A percentile compares a stretch with the other conserved stretches of the same genome.
Evolutionary conservation across 106 monocot species (phyloP).

Genomic region (Triglochin maritima): DNA sequence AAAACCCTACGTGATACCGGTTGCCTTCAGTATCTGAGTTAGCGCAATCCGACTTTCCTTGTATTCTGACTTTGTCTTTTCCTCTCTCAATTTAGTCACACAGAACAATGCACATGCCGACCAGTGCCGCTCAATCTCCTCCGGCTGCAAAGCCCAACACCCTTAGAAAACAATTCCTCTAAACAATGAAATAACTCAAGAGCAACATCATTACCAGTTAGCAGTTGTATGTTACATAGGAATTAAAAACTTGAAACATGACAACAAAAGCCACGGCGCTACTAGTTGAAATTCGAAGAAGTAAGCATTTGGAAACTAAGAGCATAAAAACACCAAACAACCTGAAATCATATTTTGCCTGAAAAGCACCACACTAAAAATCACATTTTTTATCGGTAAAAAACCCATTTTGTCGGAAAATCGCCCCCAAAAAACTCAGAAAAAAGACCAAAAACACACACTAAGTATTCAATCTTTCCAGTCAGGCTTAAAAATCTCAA

Average conservation of each 20-base stretch:
- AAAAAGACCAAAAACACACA: too few relatives aligned
- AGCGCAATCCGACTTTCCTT: slow-evolving; percentile 34
- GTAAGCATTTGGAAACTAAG: too few relatives aligned
- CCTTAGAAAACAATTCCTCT: background rate
- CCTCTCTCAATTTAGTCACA: slow-evolving; percentile 40
- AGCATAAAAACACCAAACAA: background rate
- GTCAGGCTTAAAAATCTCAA: too few relatives aligned
- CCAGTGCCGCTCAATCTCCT: slow-evolving; percentile 78
- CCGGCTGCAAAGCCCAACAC: slow-evolving; percentile 35
- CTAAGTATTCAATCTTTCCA: too few relatives aligned
- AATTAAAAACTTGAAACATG: background rate
- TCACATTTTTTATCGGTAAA: too few relatives aligned
- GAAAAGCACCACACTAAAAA: too few relatives aligned
- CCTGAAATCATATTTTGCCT: background rate
- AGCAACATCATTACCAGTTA: background rate
- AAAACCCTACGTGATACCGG: slow-evolving; percentile 48
- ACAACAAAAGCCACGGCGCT: too few relatives aligned
- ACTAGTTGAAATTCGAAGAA: too few relatives aligned
- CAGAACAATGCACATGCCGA: slow-evolving; percentile 76
- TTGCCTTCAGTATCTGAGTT: slow-evolving; percentile 60
- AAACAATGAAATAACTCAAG: background rate
- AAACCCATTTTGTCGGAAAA: too few relatives aligned
- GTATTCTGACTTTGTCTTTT: slow-evolving; percentile 24
- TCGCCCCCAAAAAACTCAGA: too few relatives aligned
- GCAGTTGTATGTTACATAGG: too few relatives aligned